phyloP scores from a whole-genome alignment of 805 yeast genomes.

The Myxozyma mucilagina region DNA sequence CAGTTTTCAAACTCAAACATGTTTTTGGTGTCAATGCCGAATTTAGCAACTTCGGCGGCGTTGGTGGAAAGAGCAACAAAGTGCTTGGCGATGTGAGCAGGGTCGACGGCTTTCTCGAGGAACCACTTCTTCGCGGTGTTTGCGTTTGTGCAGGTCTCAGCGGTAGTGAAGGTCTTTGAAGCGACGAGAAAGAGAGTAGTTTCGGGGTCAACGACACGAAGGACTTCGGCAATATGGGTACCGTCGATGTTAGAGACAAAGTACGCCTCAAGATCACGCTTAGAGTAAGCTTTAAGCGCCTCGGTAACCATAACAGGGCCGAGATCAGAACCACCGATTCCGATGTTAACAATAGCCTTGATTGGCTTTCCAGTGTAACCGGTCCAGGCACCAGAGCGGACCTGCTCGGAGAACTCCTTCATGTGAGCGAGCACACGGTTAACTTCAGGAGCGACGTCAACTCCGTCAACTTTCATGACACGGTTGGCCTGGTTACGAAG shows the following conservation, averaged over 20 bases:
- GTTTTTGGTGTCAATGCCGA: slow-evolving; percentile 95
- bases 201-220: slow-evolving; percentile 78
- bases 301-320: slow-evolving; percentile 99
- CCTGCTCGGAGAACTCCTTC: slow-evolving; percentile 88
- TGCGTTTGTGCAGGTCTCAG: slow-evolving; percentile 96
- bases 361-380: slow-evolving; percentile 95
- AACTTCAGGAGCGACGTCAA: slow-evolving; percentile 87
- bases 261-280: slow-evolving; percentile 64
- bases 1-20: slow-evolving; percentile 98
- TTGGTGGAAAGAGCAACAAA: slow-evolving; percentile 96
- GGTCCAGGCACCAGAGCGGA: slow-evolving; percentile 92
- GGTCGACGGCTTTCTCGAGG: slow-evolving; percentile 66
- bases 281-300: slow-evolving; percentile 88
- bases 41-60: slow-evolving; percentile 84
- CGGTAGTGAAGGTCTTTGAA: slow-evolving; percentile 86
- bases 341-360: slow-evolving; percentile 93
- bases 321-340: slow-evolving; percentile 98
- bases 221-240: slow-evolving; percentile 90
- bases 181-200: slow-evolving; percentile 70
- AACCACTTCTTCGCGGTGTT: slow-evolving; percentile 95
- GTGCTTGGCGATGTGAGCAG: slow-evolving; percentile 86
- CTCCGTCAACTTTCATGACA: slow-evolving; percentile 86
- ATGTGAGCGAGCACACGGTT: slow-evolving; percentile 89
- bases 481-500: slow-evolving; percentile 87
- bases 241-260: slow-evolving; percentile 99